A percentile compares a stretch with the other conserved stretches of the same genome.
Evolutionary conservation across 1,139 yeast species (phyloP).

Genomic region (Pichia sp.): DNA sequence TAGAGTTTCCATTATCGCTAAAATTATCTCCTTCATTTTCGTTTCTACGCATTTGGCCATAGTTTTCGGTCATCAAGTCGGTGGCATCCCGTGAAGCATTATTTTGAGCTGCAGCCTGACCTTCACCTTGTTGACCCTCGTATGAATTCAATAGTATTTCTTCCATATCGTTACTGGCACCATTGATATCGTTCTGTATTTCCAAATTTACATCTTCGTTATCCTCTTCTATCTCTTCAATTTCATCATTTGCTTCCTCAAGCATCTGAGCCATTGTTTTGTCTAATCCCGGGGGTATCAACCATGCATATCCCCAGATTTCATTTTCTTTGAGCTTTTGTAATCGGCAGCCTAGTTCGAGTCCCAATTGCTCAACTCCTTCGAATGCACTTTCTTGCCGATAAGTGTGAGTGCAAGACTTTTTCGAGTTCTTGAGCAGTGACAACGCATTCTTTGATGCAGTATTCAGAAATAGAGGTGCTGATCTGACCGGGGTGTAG

Average conservation of each 20-base stretch:
- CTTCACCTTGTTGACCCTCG: not conserved
- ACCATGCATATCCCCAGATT: slow-evolving; percentile 44
- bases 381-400: slow-evolving; percentile 9
- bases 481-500: slow-evolving; percentile 13
- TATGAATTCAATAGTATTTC: not conserved
- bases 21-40: not conserved
- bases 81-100: slow-evolving; percentile 6
- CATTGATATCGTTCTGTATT: not conserved
- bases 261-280: slow-evolving; percentile 44
- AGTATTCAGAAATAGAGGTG: slow-evolving; percentile 9
- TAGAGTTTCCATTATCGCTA: not conserved
- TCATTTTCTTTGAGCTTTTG: slow-evolving; percentile 42
- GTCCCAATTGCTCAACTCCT: slow-evolving; percentile 26
- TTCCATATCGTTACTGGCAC: not conserved
- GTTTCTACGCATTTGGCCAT: slow-evolving; percentile 12
- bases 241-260: slow-evolving; percentile 24
- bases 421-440: slow-evolving; percentile 7
- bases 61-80: slow-evolving; percentile 15
- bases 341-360: slow-evolving; percentile 23
- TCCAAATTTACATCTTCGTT: not conserved
- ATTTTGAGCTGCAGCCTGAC: not conserved
- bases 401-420: slow-evolving; percentile 9
- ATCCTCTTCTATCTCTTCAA: slow-evolving; percentile 6
- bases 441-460: slow-evolving; percentile 3
- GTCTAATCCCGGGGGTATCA: slow-evolving; percentile 54